A percentile compares a stretch with the other conserved stretches of the same genome.
phyloP scores from a whole-genome alignment of 2,329 filamentous ascomycete genomes.

The Penicillium sp. region DNA sequence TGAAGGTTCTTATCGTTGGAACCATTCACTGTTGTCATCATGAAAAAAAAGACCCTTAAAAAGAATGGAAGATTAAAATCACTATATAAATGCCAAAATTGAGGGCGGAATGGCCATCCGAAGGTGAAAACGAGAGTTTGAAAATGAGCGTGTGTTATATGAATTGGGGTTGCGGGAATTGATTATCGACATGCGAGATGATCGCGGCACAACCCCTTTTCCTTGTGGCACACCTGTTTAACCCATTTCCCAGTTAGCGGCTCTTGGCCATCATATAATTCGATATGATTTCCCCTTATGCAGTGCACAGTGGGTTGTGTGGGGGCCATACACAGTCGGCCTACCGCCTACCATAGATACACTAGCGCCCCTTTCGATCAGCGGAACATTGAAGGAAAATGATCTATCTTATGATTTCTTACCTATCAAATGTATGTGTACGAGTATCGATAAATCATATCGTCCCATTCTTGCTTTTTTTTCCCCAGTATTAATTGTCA shows the following conservation, averaged over 20 bases:
- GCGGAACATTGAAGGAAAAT: neutral
- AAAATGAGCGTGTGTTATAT: conserved; percentile 8
- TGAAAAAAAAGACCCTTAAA: neutral
- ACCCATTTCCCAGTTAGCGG: neutral
- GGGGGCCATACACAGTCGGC: neutral
- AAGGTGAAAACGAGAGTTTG: neutral
- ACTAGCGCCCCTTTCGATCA: neutral
- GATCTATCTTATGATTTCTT: neutral
- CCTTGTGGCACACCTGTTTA: neutral
- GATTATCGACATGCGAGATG: conserved; percentile 1
- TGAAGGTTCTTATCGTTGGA: conserved; percentile 3
- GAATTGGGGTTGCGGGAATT: conserved; percentile 1
- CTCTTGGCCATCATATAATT: conserved; percentile 4
- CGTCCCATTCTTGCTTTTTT: neutral
- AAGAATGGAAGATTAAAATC: neutral
- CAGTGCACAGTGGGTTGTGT: neutral
- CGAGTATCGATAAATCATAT: rapidly evolving
- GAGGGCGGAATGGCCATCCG: neutral
- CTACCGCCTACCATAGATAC: neutral
- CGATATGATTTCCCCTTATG: neutral
- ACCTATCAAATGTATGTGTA: rapidly evolving
- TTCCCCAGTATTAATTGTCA: neutral
- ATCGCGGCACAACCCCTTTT: conserved; percentile 4
- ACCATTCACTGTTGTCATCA: conserved; percentile 8
- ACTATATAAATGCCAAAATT: neutral